Evolutionary conservation across 768 basidiomycete genomes (phyloP), one percentile per base, ranked within the genome.

Genomic region (Tephrocybe sp.): DNA sequence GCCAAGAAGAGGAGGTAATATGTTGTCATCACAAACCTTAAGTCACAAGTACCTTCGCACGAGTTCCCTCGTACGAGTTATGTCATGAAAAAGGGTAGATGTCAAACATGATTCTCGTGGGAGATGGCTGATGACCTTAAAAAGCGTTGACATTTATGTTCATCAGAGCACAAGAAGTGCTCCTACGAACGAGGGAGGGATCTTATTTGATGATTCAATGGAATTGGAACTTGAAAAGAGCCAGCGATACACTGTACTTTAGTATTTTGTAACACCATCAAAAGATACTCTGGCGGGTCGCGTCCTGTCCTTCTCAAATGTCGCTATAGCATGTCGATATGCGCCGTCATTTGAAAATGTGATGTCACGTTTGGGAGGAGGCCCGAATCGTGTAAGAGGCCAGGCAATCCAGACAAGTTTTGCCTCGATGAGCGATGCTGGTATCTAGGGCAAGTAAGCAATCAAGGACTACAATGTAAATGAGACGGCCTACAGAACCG

Each of bases 401-500:
- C 81, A 84, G 23, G 81, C 33, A 26, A 84, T 67, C 50, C 72
- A 66, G 46, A 73, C 58, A 28, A 84, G 65, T 60, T 72, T 79
- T 2, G 81, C 77, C 43, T 82, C 74, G 32, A 83, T 67, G 46
- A 83, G 68, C 11, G 71, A 76, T 24, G 73, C 61, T 1, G 83
- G 76, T 4, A 84, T 59, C 74, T 75, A 55, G 17, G 49, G 14
- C 37, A 21, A n/a, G n/a, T 38, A 12, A 34, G 24, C 14, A 36
- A 26, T 28, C 18, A 7, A 18, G 21, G 21, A 11, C 47, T 20
- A 20, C 5, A 39, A 25, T 1, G 45, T 20, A 41, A 24, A 54
- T 20, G 58, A 49, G 47, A 15, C 12, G 24, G 67, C 76, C 53
- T 62, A 88, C 86, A 8, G 88, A 83, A 6, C 88, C 88, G 64